Conservation (phyloP, 768 basidiomycete genomes). For the Russula foetens region DNA sequence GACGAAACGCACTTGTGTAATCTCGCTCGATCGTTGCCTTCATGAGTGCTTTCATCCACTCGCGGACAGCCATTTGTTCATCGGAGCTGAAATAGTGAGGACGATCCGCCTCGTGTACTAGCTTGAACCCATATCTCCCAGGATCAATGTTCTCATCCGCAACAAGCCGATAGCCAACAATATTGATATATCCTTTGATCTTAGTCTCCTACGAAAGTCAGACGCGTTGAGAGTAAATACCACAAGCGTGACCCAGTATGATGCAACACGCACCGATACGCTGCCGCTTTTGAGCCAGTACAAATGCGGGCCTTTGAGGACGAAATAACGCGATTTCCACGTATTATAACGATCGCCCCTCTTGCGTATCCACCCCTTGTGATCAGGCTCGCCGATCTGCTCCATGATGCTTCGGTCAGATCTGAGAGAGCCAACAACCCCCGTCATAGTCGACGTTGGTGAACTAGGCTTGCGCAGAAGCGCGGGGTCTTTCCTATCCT, state of each 20-base stretch:
- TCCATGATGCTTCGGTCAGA: conserved; percentile 68
- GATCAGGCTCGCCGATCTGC: conserved; percentile 87
- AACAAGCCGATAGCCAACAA: conserved; percentile 85
- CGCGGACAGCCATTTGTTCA: conserved; percentile 76
- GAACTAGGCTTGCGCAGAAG: conserved; percentile 52
- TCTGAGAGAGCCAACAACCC: conserved; percentile 20
- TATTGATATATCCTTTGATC: conserved; percentile 94
- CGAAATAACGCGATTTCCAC: conserved; percentile 90
- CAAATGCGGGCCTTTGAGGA: conserved; percentile 86
- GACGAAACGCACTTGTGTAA: conserved; percentile 62
- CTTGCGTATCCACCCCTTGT: conserved; percentile 93
- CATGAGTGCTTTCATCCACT: conserved; percentile 99
- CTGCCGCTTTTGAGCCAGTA: conserved; percentile 79
- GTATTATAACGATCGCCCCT: conserved; percentile 86
- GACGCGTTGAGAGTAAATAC: not conserved
- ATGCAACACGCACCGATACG: conserved; percentile 35
- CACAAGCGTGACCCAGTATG: not conserved
- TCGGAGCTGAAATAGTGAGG: conserved; percentile 89
- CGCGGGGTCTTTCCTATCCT: conserved; percentile 30
- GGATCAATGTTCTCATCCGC: conserved; percentile 89
- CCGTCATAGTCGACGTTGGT: conserved; percentile 1
- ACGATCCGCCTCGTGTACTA: conserved; percentile 83
- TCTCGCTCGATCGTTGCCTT: conserved; percentile 96
- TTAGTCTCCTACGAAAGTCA: conserved; percentile 64
- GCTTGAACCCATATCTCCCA: conserved; percentile 90